A percentile compares a stretch with the other conserved stretches of the same genome.
Evolutionary conservation across 768 basidiomycete genomes (phyloP).

Genomic region (Lentinula boryana): DNA sequence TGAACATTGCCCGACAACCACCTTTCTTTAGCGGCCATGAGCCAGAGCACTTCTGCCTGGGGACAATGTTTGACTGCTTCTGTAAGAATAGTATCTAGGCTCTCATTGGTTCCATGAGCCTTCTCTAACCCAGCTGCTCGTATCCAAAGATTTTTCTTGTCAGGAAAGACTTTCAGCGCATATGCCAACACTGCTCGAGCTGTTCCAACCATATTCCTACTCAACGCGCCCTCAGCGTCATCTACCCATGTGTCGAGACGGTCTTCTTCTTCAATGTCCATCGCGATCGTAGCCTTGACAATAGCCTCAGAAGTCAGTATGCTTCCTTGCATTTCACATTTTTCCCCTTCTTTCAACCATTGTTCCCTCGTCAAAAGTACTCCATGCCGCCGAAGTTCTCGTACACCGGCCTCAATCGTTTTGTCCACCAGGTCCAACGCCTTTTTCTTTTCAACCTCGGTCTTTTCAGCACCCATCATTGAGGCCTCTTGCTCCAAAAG

Average conservation of each 20-base stretch:
- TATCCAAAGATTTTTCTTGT: constrained; percentile 80
- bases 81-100: constrained; percentile 73
- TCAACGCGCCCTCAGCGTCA: constrained; percentile 82
- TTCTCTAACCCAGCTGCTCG: constrained; percentile 93
- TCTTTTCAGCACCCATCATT: constrained; percentile 20
- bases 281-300: constrained; percentile 86
- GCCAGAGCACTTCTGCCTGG: constrained; percentile 93
- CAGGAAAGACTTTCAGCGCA: constrained; percentile 87
- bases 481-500: constrained; percentile 82
- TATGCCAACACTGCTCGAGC: constrained; percentile 88
- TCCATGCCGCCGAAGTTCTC: constrained; percentile 72
- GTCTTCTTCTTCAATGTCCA: constrained; percentile 96
- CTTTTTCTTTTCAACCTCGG: constrained; percentile 47
- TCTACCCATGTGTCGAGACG: constrained; percentile 83
- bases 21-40: constrained; percentile 98
- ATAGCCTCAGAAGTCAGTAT: constrained; percentile 90
- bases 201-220: constrained; percentile 69
- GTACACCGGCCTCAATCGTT: constrained; percentile 83
- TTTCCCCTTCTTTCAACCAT: constrained; percentile 94
- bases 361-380: constrained; percentile 87
- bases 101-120: constrained; percentile 79
- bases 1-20: constrained; percentile 88
- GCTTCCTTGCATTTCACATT: constrained; percentile 81
- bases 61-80: constrained; percentile 89
- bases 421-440: constrained; percentile 76